Evolutionary conservation across 75 land plant species (phyloP), one percentile per base, ranked within the genome.

Genomic region (Pinus taeda): DNA sequence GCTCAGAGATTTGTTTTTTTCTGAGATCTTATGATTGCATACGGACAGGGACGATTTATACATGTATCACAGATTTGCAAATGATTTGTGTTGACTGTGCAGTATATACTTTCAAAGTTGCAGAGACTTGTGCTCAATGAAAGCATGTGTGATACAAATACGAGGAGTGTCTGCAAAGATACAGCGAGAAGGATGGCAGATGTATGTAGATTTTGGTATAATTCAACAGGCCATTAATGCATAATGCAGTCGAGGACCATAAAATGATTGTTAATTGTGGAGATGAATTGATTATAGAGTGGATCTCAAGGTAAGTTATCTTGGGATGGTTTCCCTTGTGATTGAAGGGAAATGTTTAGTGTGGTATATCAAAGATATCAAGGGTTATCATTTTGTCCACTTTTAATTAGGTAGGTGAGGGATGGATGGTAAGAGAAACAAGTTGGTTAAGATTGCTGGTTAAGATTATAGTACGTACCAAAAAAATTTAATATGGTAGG

Each of bases 11-110:
- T 15, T 56, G 74, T 56, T 21, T 53, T 30, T 73, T 9, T 73
- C 74, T 15, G 15, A 4, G 7, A 56, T 53, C 74, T 15, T 24
- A 73, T 73, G 74, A 73, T 73, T 73, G 59, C 29, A 49, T 73
- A 73, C 74, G 53, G 17, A 69, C n/a, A 69, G 11, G 12, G 53
- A 49, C 2, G 11, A 0, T 2, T 22, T 69, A 45, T 69, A 21
- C 20, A 69, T 69, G 71, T 69, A 69, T 65, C 18, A 37, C 71
- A 69, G 6, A 56, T 22, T 24, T 14, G 15, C 8, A 56, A 73
- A 73, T 71, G 56, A 73, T n/a, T 24, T 73, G 14, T 56, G 20
- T 20, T 21, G 20, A 18, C 22, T 18, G n/a, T 60, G 62, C 21
- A 21, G 62, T 60, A 60, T 60, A 21, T 60, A 60, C 62, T 20